These are phyloP conservation scores for Pythium aquatile DNA, from an alignment of 352 stramenopile genomes.

Conservation along the genomic window DNA sequence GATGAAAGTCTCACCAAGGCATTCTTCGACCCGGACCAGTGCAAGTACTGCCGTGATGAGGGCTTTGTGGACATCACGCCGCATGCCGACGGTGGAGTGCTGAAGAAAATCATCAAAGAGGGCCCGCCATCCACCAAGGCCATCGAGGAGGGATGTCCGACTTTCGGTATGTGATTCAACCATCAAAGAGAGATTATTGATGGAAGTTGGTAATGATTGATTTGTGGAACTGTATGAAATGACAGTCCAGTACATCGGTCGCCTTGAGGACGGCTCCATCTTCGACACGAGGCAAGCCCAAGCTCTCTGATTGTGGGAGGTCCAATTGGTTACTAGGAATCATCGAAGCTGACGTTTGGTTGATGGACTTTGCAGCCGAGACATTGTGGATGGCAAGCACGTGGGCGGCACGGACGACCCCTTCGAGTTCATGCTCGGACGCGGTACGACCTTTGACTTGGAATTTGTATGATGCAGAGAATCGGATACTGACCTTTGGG, in stretches of 20 bases:
- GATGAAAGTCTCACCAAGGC: slow-evolving; percentile 45
- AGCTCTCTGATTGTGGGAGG: neutral
- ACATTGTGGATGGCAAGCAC: slow-evolving; percentile 76
- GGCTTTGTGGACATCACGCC: slow-evolving; percentile 85
- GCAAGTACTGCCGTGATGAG: slow-evolving; percentile 60
- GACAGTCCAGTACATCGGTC: slow-evolving; percentile 83
- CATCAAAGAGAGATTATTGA: neutral
- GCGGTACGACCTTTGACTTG: slow-evolving; percentile 37
- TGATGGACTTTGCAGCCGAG: slow-evolving; percentile 39
- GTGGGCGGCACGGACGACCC: slow-evolving; percentile 81
- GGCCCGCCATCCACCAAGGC: slow-evolving; percentile 37
- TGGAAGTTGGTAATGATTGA: neutral
- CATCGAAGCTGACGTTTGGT: neutral
- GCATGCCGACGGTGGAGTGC: slow-evolving; percentile 61
- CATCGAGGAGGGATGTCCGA: slow-evolving; percentile 82
- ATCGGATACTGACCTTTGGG: neutral
- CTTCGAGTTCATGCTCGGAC: slow-evolving; percentile 82
- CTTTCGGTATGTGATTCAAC: slow-evolving; percentile 43
- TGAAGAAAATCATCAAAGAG: slow-evolving; percentile 82
- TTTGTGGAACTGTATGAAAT: neutral
- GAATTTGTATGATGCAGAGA: neutral
- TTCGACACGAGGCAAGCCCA: slow-evolving; percentile 79
- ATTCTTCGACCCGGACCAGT: slow-evolving; percentile 80
- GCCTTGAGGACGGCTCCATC: slow-evolving; percentile 80
- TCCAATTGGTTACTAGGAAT: too few species aligned